Conservation (phyloP, 768 basidiomycete species). For the Russula lepida region DNA sequence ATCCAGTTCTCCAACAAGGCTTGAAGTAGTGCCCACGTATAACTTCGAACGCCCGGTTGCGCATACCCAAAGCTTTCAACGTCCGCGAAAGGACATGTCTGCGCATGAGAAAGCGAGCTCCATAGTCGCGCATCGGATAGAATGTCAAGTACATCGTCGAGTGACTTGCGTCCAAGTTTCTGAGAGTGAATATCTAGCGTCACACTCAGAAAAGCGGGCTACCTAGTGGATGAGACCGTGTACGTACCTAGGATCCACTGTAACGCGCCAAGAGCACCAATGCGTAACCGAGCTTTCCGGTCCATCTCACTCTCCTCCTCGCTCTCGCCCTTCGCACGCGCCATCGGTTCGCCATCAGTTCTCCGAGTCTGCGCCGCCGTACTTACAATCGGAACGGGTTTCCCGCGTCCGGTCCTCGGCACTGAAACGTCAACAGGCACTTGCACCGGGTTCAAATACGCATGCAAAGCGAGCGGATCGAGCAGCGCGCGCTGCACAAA, state of each 20-base stretch:
- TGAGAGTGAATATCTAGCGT: conserved; percentile 14
- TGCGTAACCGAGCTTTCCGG: conserved; percentile 56
- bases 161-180: neutral
- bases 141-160: conserved; percentile 32
- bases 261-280: conserved; percentile 58
- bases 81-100: conserved; percentile 35
- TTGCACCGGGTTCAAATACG: conserved; percentile 51
- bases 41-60: conserved; percentile 66
- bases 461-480: conserved; percentile 52
- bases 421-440: conserved; percentile 34
- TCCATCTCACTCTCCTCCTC: conserved; percentile 66
- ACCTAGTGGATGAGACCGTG: neutral
- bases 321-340: conserved; percentile 43
- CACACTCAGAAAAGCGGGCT: neutral
- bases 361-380: conserved; percentile 20
- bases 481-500: conserved; percentile 51
- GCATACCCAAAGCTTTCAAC: conserved; percentile 46
- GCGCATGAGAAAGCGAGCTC: conserved; percentile 45
- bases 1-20: conserved; percentile 37
- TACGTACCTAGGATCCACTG: conserved; percentile 54
- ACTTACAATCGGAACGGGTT: conserved; percentile 25
- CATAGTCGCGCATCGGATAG: conserved; percentile 48
- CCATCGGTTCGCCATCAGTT: conserved; percentile 26
- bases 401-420: conserved; percentile 28
- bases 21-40: conserved; percentile 55